A percentile compares a stretch with the other conserved stretches of the same genome.
Evolutionary conservation across 192 early-diverging fungal genomes (phyloP).

Genomic region (Phycomyces blakesleeanus): DNA sequence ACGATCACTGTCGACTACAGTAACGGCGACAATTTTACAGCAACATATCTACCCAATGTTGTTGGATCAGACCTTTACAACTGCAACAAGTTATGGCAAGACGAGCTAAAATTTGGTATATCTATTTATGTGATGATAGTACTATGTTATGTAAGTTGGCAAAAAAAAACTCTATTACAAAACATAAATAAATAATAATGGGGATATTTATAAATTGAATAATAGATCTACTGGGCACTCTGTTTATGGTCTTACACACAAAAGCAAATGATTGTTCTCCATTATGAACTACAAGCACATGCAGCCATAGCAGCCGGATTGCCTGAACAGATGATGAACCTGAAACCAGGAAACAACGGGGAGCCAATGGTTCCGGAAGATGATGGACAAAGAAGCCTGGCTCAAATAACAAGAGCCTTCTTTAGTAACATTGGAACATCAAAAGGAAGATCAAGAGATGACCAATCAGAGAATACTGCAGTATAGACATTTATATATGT

Average conservation of each 20-base stretch:
- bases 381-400: slow-evolving; percentile 12
- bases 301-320: slow-evolving; percentile 1
- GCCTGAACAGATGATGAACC: neutral
- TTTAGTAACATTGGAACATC: neutral
- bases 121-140: slow-evolving; percentile 14
- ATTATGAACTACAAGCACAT: neutral
- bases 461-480: neutral
- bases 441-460: neutral
- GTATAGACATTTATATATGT: too few relatives aligned
- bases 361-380: neutral
- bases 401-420: slow-evolving; percentile 6
- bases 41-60: slow-evolving; percentile 8
- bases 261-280: neutral
- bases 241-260: slow-evolving; percentile 29
- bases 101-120: slow-evolving; percentile 26
- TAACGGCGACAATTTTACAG: slow-evolving; percentile 10
- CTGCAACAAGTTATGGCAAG: slow-evolving; percentile 26
- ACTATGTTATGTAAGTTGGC: slow-evolving; percentile 26
- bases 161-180: too few relatives aligned
- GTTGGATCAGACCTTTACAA: slow-evolving; percentile 20
- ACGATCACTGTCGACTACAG: neutral
- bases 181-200: too few relatives aligned
- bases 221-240: slow-evolving; percentile 26
- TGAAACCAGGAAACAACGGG: neutral
- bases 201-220: neutral